These are phyloP conservation scores for Alternaria triticimaculans DNA, from an alignment of 2,329 filamentous ascomycete genomes.

Conservation along the genomic window DNA sequence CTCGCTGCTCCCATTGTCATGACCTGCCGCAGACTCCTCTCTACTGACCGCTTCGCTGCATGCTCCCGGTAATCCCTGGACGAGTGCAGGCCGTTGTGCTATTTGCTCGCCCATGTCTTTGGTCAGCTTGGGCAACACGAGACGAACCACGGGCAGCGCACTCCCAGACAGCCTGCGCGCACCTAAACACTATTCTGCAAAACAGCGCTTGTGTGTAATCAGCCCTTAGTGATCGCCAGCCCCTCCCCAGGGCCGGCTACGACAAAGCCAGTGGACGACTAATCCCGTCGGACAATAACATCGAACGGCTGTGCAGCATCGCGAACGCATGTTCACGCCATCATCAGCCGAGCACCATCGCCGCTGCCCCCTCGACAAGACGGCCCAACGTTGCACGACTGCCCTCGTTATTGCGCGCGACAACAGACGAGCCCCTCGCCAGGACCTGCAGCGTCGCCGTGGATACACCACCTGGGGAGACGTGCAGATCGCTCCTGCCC, in stretches of 20 bases:
- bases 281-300: not conserved
- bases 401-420: constrained; percentile 6
- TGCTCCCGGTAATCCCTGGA: constrained; percentile 9
- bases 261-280: not conserved
- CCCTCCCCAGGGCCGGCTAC: not conserved
- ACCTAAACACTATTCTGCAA: not conserved
- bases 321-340: constrained; percentile 17
- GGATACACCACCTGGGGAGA: constrained; percentile 18
- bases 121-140: constrained; percentile 19
- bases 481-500: constrained; percentile 24
- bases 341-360: constrained; percentile 13
- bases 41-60: constrained; percentile 14
- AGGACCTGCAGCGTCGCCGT: constrained; percentile 17
- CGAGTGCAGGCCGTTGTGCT: constrained; percentile 6
- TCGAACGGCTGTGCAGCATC: not conserved
- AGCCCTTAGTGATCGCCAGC: constrained; percentile 2
- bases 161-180: not conserved
- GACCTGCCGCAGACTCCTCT: not conserved
- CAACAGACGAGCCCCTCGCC: constrained; percentile 13
- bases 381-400: constrained; percentile 17
- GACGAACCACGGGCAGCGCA: constrained; percentile 5
- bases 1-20: not conserved
- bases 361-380: not conserved
- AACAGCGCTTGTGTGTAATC: not conserved
- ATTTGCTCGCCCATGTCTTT: constrained; percentile 7